Base-by-base conservation (phyloP, 306 rosid genomes). In the Benincasa hispida region DNA sequence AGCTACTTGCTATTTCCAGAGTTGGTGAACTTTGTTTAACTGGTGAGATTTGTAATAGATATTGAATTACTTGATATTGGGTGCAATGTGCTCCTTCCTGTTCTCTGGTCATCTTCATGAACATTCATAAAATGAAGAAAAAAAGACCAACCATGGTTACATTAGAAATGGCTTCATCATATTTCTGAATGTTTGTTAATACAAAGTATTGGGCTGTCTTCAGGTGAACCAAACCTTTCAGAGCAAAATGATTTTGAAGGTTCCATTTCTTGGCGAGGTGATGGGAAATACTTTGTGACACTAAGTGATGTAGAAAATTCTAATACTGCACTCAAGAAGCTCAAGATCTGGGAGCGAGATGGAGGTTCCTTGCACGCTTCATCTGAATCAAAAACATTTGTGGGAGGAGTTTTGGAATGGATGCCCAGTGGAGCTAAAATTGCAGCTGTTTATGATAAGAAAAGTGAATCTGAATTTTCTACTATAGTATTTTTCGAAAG, bases 391-490 rank as follows among this genome's bases (percentile, higher is more conserved):
- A 87, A 86, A 83, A 63, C 58, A n/a, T 94, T 94, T 74, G 77
- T 83, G 81, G 92, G 90, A 58, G 48, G 89, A 28, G 84, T 85
- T 82, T 79, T 94, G 82, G 99, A 94, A 50, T 94, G 99, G 99
- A 90, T 94, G 97, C 96, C 99, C 13, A 86, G 93, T 83, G 99
- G 99, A 80, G 99, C 93, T 18, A 94, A 94, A 87, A 81, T 94
- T 87, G 97, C 96, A 2, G 87, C 91, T 69, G 93, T 89, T 77
- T 90, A 85, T 87, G 93, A 87, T 35, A 73, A 83, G 66, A 88
- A 83, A 81, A 79, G 79, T 67, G 93, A 81, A 69, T 87, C 83
- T 81, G 84, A 87, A 78, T 90, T 89, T 50, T 95, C 95, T 34
- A 74, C 88, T 1, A 77, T 94, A 84, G 95, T 84, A 78, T 92